Evolutionary conservation across 345 rosid genomes (phyloP).

Genomic region (Nasturtium officinale): DNA sequence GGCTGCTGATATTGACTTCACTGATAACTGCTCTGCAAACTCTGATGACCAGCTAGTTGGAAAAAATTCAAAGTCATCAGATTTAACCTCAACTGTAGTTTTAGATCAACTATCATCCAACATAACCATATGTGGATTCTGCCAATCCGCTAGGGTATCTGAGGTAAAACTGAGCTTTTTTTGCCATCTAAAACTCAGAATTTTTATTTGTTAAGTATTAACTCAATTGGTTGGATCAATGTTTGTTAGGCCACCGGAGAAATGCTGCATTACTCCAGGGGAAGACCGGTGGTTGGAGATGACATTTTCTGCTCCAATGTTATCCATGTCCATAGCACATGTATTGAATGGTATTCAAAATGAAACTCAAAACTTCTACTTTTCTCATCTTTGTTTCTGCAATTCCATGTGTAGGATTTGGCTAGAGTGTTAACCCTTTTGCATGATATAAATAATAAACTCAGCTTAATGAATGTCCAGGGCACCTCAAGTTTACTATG

Average conservation of each 20-base stretch:
- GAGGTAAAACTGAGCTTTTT: slow-evolving; percentile 48
- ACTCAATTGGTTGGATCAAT: neutral
- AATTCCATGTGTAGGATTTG: neutral
- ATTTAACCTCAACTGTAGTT: slow-evolving; percentile 27
- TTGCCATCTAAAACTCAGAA: neutral
- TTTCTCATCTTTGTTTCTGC: slow-evolving; percentile 6
- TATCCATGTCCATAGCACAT: slow-evolving; percentile 70
- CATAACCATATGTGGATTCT: slow-evolving; percentile 64
- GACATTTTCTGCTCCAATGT: slow-evolving; percentile 49
- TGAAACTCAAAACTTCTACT: neutral
- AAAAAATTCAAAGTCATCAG: slow-evolving; percentile 25
- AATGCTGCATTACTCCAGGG: slow-evolving; percentile 67
- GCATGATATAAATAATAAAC: neutral
- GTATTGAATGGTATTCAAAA: slow-evolving; percentile 74
- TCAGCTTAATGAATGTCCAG: slow-evolving; percentile 44
- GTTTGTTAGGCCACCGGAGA: slow-evolving; percentile 63
- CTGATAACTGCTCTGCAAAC: slow-evolving; percentile 20
- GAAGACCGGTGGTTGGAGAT: slow-evolving; percentile 57
- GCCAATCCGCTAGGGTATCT: slow-evolving; percentile 58
- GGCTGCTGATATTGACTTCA: slow-evolving; percentile 17
- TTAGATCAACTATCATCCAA: slow-evolving; percentile 30
- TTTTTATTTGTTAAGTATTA: neutral
- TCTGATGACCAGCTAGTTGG: slow-evolving; percentile 34
- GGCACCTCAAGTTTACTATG: slow-evolving; percentile 83
- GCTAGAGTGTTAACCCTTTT: neutral